Evolutionary conservation across 2,329 filamentous ascomycete genomes (phyloP), one percentile per base, ranked within the genome.

Genomic region (Colletotrichum scovillei): DNA sequence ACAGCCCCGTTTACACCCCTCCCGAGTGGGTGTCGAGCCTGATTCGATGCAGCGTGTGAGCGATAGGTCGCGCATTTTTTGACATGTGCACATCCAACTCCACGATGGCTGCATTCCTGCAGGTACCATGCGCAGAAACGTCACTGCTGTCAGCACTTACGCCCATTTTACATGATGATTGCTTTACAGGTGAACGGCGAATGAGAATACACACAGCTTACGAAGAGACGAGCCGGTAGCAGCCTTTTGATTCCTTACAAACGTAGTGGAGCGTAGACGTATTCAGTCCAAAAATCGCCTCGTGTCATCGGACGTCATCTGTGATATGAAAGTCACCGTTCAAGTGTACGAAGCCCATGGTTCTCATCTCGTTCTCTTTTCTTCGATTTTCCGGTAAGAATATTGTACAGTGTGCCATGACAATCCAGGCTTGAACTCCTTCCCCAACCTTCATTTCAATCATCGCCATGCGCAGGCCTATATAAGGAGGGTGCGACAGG

Each of bases 401-500:
- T 30, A 9, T 24, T 9, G 28, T 30, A 16, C 24, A 49, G 6
- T 14, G 28, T 49, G 35, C 9, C 26, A 62, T 24, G 12, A 5
- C 5, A 46, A 9, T 2, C 59, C 24, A 30, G n/a, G 26, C 63
- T 24, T 5, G 4, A 46, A 16, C 32, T 57, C 22, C 32, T 16
- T 57, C 2, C 7, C 22, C 11, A 16, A 55, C 7, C 16, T 14
- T 38, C 14, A 2, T 28, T 19, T 7, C 19, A 28, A 42, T 22
- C 57, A 57, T 62, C 22, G 32, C 58, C 56, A 66, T 52, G 22
- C 26, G 26, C 12, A 16, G 12, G 22, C 38, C 56, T 67, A 52
- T 52, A 30, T 69, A 74, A 53, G 57, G 62, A 63, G 66, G 74
- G 67, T 69, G 67, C 67, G 46, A 46, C 38, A 59, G 70, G 70